phyloP scores from a whole-genome alignment of 176 grass and related monocot species.

The Rhynchospora pubera region DNA sequence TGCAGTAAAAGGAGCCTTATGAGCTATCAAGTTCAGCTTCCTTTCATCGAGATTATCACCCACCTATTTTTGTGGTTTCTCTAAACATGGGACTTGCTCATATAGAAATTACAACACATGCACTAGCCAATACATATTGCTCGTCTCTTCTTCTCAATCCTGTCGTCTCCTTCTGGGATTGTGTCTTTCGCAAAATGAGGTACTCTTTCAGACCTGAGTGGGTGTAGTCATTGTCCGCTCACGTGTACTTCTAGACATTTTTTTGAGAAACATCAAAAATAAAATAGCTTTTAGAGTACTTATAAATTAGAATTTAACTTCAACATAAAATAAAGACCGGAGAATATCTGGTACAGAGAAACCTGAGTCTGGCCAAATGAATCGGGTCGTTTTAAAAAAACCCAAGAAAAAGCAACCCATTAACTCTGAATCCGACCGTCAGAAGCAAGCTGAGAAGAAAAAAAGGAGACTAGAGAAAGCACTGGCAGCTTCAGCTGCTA shows the following conservation, averaged over 20 bases:
- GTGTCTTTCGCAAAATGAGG: conserved; percentile 92
- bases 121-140: conserved; percentile 43
- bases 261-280: neutral
- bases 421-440: conserved; percentile 39
- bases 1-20: conserved; percentile 43
- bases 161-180: conserved; percentile 77
- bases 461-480: conserved; percentile 68
- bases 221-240: conserved; percentile 43
- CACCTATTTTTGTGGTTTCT: neutral
- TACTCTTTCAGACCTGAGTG: conserved; percentile 96
- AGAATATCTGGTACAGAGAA: conserved; percentile 56
- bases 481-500: conserved; percentile 55
- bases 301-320: neutral
- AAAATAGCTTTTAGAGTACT: neutral
- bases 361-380: conserved; percentile 33
- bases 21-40: conserved; percentile 30
- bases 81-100: neutral
- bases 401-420: conserved; percentile 43
- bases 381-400: conserved; percentile 59
- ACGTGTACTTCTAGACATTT: neutral
- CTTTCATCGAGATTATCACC: neutral
- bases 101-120: conserved; percentile 41
- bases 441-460: conserved; percentile 69
- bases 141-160: conserved; percentile 63
- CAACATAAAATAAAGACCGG: neutral